Evolutionary conservation across 176 grass and related monocot species (phyloP).

Genomic region (Triticum aestivum): DNA sequence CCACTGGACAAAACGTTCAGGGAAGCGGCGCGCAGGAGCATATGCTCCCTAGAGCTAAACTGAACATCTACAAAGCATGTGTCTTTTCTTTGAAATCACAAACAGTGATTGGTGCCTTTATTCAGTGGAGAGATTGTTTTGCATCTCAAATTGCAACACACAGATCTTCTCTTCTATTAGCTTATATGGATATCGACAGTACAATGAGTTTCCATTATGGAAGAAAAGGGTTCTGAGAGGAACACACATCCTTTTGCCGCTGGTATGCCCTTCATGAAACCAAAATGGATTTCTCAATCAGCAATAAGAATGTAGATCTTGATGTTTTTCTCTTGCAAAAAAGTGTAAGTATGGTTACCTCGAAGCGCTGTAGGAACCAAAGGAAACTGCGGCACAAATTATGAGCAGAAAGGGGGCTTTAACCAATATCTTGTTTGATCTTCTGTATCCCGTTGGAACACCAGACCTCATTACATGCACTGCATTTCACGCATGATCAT

Average conservation of each 20-base stretch:
- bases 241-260: constrained; percentile 57
- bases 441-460: constrained; percentile 37
- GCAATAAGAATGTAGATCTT: background rate
- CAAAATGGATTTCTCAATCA: constrained; percentile 10
- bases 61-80: background rate
- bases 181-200: background rate
- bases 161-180: constrained; percentile 6
- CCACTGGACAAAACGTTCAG: too few species aligned
- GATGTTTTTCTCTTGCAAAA: background rate
- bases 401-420: constrained; percentile 77
- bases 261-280: constrained; percentile 62
- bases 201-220: constrained; percentile 22
- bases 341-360: constrained; percentile 36
- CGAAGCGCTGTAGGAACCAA: constrained; percentile 64
- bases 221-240: constrained; percentile 81
- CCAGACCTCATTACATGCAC: constrained; percentile 71
- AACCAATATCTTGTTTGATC: constrained; percentile 45
- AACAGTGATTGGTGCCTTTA: background rate
- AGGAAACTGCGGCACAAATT: constrained; percentile 65
- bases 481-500: constrained; percentile 19
- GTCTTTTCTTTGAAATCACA: background rate
- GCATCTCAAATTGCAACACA: constrained; percentile 37
- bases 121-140: background rate
- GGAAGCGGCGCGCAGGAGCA: too few species aligned
- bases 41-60: too few species aligned